Evolutionary conservation across 2,329 filamentous ascomycete genomes (phyloP).

Genomic region (Cladosporium phlei): DNA sequence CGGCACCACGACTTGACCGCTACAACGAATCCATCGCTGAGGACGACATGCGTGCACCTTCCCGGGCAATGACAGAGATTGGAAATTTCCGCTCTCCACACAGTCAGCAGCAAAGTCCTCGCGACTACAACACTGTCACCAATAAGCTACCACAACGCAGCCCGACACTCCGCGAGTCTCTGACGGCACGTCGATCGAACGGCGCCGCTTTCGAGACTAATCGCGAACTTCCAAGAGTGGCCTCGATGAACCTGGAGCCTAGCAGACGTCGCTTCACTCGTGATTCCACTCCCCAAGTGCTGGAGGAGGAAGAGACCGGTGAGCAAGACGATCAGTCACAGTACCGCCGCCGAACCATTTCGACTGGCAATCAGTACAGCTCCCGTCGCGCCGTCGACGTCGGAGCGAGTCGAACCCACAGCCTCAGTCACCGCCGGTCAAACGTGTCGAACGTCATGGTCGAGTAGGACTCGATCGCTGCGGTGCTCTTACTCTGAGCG

Average conservation of each 20-base stretch:
- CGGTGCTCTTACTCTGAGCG: conserved; percentile 1
- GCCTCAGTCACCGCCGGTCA: conserved; percentile 2
- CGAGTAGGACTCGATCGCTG: conserved; percentile 13
- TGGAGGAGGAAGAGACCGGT: conserved; percentile 17
- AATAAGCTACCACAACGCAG: conserved; percentile 1
- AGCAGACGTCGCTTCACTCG: conserved; percentile 15
- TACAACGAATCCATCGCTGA: conserved; percentile 30
- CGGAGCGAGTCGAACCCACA: background rate
- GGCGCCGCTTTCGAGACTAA: conserved; percentile 15
- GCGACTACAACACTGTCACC: background rate
- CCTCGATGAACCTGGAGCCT: conserved; percentile 18
- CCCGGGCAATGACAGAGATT: conserved; percentile 46
- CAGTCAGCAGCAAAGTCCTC: conserved; percentile 5
- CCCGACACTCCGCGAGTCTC: conserved; percentile 19
- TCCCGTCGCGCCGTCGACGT: conserved; percentile 3
- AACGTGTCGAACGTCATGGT: conserved; percentile 9
- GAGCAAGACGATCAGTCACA: background rate
- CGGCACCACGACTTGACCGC: conserved; percentile 29
- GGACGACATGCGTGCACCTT: conserved; percentile 43
- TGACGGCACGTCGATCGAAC: conserved; percentile 19
- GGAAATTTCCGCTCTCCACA: conserved; percentile 18
- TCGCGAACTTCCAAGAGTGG: conserved; percentile 16
- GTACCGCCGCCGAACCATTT: conserved; percentile 1
- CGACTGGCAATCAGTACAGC: background rate
- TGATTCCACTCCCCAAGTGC: conserved; percentile 17